Base-by-base conservation (phyloP, 345 rosid species). In the Durio zibethinus region DNA sequence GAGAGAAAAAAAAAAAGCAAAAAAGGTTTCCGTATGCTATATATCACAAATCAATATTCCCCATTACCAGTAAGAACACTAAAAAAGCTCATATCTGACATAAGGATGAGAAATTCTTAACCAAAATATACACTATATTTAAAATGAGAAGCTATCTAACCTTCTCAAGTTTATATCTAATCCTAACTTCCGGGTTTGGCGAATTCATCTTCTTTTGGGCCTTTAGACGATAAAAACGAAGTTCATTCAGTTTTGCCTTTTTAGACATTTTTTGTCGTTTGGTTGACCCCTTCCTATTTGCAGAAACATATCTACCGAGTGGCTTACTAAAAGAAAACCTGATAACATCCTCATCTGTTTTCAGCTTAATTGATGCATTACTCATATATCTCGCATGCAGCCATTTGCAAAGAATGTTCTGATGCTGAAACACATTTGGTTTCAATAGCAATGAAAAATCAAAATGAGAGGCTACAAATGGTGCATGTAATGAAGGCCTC, bases 191-290 rank as follows among this genome's bases (percentile, higher is more conserved):
- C 20, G 99, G 98, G 75, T 91, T 94, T 12, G 94, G 93, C 61
- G 99, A 94, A 83, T 93, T 95, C 86, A 89, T 95, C 93, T 91
- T 90, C 94, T 88, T 95, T 81, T 91, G 93, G 57, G 98, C 96
- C 89, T 90, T 91, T 15, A 93, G 86, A 70, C 96, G 91, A 71
- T 90, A 93, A 54, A 91, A 90, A 74, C 90, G 85, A 61, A 95
- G 90, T 82, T 95, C 99, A 50, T 95, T 95, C 64, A 85, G 76
- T 81, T 88, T 95, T 35, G 89, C 87, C 83, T 85, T 89, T 81
- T 78, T 89, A 11, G 97, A 91, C 83, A 84, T 82, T 80, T 88
- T 92, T 64, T 77, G 75, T 27, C 80, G 69, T 75, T 86, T 92
- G 78, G 81, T 70, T 15, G 35, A 69, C 83, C 83, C 86, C 83